Percentiles rank a stretch among this genome's conserved stretches.
Evolutionary conservation across 1,284 basidiomycete species (phyloP).

Genomic region (Abortiporus biennis): DNA sequence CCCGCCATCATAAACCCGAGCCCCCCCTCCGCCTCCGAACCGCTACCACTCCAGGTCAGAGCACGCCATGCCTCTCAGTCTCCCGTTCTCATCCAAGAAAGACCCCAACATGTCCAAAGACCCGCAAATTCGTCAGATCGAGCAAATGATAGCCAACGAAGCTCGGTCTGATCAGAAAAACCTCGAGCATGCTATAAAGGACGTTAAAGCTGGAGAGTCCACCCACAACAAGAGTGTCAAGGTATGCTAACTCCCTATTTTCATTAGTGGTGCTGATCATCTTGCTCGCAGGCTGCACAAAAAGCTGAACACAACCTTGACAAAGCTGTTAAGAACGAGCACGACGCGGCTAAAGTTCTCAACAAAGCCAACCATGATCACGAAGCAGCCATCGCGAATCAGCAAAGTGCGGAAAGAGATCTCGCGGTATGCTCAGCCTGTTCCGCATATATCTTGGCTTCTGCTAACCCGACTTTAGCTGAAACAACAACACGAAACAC

Average conservation of each 20-base stretch:
- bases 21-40: too few species aligned
- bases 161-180: slow-evolving; percentile 39
- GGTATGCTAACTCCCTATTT: slow-evolving; percentile 21
- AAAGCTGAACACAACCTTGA: slow-evolving; percentile 40
- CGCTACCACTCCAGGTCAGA: too few species aligned
- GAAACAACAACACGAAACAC: slow-evolving; percentile 21
- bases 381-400: slow-evolving; percentile 36
- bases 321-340: slow-evolving; percentile 43
- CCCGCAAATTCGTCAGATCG: slow-evolving; percentile 34
- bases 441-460: not conserved
- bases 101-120: slow-evolving; percentile 14
- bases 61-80: too few species aligned
- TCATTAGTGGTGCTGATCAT: not conserved
- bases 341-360: slow-evolving; percentile 35
- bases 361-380: slow-evolving; percentile 45
- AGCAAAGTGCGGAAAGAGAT: slow-evolving; percentile 38
- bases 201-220: slow-evolving; percentile 41
- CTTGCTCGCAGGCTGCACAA: slow-evolving; percentile 28
- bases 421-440: slow-evolving; percentile 37
- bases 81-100: slow-evolving; percentile 19
- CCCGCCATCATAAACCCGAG: slow-evolving; percentile 1
- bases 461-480: slow-evolving; percentile 13
- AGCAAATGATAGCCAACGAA: slow-evolving; percentile 40
- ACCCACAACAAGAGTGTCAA: slow-evolving; percentile 40
- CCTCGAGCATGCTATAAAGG: slow-evolving; percentile 38